Percentiles rank a stretch among this genome's conserved stretches.
These are phyloP conservation scores for Anastatica hierochuntica DNA, from an alignment of 345 rosid species.

Conservation along the genomic window DNA sequence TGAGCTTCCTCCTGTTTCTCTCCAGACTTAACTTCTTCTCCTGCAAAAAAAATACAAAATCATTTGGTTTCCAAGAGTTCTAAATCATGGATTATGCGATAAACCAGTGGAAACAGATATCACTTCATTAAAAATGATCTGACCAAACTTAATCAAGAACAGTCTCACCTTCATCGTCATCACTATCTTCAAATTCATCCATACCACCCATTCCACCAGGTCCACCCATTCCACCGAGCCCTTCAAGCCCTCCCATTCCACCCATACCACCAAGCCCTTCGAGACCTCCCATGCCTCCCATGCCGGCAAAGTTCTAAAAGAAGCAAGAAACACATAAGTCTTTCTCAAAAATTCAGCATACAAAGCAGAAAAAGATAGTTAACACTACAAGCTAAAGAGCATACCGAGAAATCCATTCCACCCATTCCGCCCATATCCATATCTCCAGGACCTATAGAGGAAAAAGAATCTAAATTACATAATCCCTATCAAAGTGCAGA, in stretches of 20 bases:
- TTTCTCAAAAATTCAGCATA: not conserved
- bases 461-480: not conserved
- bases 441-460: slow-evolving; percentile 36
- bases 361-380: not conserved
- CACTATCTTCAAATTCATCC: slow-evolving; percentile 80
- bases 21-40: slow-evolving; percentile 20
- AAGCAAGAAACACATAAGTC: not conserved
- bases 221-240: slow-evolving; percentile 23
- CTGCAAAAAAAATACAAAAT: slow-evolving; percentile 6
- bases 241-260: slow-evolving; percentile 8
- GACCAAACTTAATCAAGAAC: not conserved
- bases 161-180: slow-evolving; percentile 86
- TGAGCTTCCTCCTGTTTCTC: slow-evolving; percentile 11
- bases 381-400: not conserved
- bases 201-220: slow-evolving; percentile 30
- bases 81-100: not conserved
- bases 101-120: not conserved
- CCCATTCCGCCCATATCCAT: slow-evolving; percentile 28
- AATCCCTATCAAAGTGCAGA: not conserved
- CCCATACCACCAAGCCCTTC: slow-evolving; percentile 16
- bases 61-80: not conserved
- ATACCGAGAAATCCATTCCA: slow-evolving; percentile 32
- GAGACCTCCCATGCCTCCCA: slow-evolving; percentile 22
- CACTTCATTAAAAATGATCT: not conserved
- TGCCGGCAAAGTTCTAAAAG: slow-evolving; percentile 23